Base-by-base conservation (phyloP, 768 basidiomycete species). In the Trametes maxima region DNA sequence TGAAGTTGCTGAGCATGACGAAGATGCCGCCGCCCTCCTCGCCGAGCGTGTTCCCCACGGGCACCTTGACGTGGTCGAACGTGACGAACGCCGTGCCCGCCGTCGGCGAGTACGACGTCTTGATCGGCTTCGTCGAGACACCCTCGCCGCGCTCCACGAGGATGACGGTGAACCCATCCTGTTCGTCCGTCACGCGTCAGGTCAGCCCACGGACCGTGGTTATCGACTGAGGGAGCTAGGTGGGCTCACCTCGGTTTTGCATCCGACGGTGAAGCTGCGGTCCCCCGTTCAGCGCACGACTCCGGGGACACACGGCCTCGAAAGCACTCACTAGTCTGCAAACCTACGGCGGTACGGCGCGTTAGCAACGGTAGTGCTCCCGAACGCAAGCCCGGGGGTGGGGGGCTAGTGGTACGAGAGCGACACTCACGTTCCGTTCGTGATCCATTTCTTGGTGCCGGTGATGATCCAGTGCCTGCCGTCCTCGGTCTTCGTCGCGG, bases 361-460 rank as follows among this genome's bases (percentile, higher is more conserved):
- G 39, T 37, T 35, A 35, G 22, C 28, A 40, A 17, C 46, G 36
- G 12, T 2, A 11, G 1, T 14, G 22, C 40, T 22, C 21, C 21
- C 19, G 21, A 46, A 24, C 14, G 45, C 21, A 7, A 24, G 21
- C 21, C 21, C 22, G 4, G 21, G 21, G 13, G 3, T 3, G 19
- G 21, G 39, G 17, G 39, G 39, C 3, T 4, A 40, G 39, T 14
- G 39, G 39, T 40, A 46, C 45, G 22, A 1, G 14, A 37, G 12
- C 13, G 46, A 21, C 42, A 71, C 79, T 77, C 59, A 84, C 79
- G 80, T 84, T 72, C 86, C 86, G 68, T 91, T 91, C 28, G 88
- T 89, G 67, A 90, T 90, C 88, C 88, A 91, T 74, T 92, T 91
- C 82, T 93, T 93, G 66, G 86, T 88, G 60, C 89, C 94, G 66